These are phyloP conservation scores for Ceratonia siliqua DNA, from an alignment of 306 rosid genomes.

Conservation along the genomic window DNA sequence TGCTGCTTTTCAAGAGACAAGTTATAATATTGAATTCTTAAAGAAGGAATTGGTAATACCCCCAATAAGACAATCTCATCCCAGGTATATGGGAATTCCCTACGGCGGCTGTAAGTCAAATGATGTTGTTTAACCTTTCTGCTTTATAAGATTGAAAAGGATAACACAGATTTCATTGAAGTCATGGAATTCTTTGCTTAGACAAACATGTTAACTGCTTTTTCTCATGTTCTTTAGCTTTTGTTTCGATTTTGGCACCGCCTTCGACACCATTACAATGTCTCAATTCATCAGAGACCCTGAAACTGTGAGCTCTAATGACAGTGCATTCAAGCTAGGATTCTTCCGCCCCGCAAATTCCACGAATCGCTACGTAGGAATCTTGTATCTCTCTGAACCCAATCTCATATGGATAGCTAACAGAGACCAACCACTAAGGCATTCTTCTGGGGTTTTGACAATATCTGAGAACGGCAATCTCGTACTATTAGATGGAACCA, in stretches of 20 bases:
- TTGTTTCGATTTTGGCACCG: background rate
- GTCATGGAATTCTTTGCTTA: background rate
- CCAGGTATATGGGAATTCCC: too few relatives aligned
- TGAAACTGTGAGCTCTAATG: slow-evolving; percentile 7
- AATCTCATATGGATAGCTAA: slow-evolving; percentile 48
- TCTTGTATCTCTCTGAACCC: slow-evolving; percentile 36
- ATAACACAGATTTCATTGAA: background rate
- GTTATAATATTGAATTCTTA: too few relatives aligned
- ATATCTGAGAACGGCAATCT: slow-evolving; percentile 31
- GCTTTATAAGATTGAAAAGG: too few relatives aligned
- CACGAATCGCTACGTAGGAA: slow-evolving; percentile 36
- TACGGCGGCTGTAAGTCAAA: too few relatives aligned
- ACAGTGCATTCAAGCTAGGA: slow-evolving; percentile 36
- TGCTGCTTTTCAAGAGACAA: too few relatives aligned
- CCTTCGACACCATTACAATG: background rate
- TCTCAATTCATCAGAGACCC: background rate
- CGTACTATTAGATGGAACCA: slow-evolving; percentile 25
- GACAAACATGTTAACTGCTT: background rate
- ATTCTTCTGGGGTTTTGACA: slow-evolving; percentile 31
- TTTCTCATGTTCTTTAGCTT: background rate
- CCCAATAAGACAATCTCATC: too few relatives aligned
- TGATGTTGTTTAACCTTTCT: too few relatives aligned
- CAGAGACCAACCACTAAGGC: slow-evolving; percentile 34
- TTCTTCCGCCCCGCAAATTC: slow-evolving; percentile 45
- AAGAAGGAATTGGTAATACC: too few relatives aligned